Conservation (phyloP, 345 rosid genomes). For the Sonneratia alba region DNA sequence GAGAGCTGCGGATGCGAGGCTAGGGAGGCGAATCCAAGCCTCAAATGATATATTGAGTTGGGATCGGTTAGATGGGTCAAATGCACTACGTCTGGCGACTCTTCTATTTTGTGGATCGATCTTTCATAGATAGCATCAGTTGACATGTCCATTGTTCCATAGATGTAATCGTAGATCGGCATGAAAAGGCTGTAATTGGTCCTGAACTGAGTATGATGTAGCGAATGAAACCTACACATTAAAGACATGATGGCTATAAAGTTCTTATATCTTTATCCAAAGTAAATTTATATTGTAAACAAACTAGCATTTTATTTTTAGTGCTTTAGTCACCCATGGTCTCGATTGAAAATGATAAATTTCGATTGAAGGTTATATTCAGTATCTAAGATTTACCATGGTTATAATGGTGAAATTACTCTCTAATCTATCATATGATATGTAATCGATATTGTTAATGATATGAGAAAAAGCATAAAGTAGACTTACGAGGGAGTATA, state of each 20-base stretch:
- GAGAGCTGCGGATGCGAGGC: conserved; percentile 39
- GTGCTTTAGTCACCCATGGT: too few species aligned
- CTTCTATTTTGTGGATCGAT: conserved; percentile 28
- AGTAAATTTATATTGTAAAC: too few species aligned
- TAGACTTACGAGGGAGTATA: conserved; percentile 49
- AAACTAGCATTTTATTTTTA: too few species aligned
- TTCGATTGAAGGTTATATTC: too few species aligned
- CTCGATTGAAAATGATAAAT: too few species aligned
- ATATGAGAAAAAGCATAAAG: neutral
- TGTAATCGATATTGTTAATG: too few species aligned
- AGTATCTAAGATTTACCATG: too few species aligned
- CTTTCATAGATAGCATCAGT: conserved; percentile 2
- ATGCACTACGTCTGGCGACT: conserved; percentile 49
- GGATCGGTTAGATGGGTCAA: conserved; percentile 52
- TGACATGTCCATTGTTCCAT: conserved; percentile 13
- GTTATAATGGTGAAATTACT: too few species aligned
- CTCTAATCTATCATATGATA: too few species aligned
- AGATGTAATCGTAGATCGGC: conserved; percentile 17
- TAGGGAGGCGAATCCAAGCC: conserved; percentile 43
- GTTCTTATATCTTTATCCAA: too few species aligned
- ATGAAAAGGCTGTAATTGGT: conserved; percentile 14
- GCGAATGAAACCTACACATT: conserved; percentile 10
- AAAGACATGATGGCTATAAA: neutral
- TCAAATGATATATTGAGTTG: conserved; percentile 54
- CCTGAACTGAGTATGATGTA: conserved; percentile 17